Evolutionary conservation across 129 eudicot genomes (phyloP).

Genomic region (Dittrichia graveolens): DNA sequence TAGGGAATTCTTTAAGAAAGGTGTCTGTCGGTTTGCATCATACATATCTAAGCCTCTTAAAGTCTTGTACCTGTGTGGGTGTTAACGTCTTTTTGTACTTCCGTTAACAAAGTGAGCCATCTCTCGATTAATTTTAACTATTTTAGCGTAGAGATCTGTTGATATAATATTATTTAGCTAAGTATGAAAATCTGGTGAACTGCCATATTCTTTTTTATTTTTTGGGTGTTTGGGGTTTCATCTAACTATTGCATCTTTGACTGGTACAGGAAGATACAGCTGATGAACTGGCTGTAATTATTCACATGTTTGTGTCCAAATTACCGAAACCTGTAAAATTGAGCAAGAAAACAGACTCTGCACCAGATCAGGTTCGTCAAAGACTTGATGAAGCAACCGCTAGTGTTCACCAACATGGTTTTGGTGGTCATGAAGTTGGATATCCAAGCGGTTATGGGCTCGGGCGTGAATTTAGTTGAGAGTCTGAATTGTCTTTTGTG

Average conservation of each 20-base stretch:
- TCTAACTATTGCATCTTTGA: slow-evolving; percentile 14
- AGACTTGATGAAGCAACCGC: slow-evolving; percentile 47
- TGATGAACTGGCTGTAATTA: slow-evolving; percentile 62
- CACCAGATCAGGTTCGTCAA: slow-evolving; percentile 58
- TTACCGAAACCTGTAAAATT: slow-evolving; percentile 59
- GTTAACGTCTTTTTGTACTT: not conserved
- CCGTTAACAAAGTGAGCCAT: not conserved
- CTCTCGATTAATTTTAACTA: slow-evolving; percentile 2
- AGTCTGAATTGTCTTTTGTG: not conserved
- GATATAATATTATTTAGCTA: not conserved
- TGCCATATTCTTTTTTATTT: not conserved
- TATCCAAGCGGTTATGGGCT: slow-evolving; percentile 43
- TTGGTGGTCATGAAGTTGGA: slow-evolving; percentile 44
- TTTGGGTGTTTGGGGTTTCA: not conserved
- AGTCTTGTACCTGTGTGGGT: slow-evolving; percentile 13
- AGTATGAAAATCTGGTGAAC: not conserved
- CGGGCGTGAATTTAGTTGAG: slow-evolving; percentile 22
- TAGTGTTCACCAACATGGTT: slow-evolving; percentile 41
- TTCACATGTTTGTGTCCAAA: slow-evolving; percentile 56
- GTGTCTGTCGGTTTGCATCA: not conserved
- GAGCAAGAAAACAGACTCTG: slow-evolving; percentile 50
- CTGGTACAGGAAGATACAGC: slow-evolving; percentile 62
- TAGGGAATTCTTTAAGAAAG: not conserved
- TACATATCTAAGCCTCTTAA: not conserved
- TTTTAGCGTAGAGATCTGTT: not conserved